Evolutionary conservation across 2,329 filamentous ascomycete genomes (phyloP).

Genomic region (Trichoderma sp.): DNA sequence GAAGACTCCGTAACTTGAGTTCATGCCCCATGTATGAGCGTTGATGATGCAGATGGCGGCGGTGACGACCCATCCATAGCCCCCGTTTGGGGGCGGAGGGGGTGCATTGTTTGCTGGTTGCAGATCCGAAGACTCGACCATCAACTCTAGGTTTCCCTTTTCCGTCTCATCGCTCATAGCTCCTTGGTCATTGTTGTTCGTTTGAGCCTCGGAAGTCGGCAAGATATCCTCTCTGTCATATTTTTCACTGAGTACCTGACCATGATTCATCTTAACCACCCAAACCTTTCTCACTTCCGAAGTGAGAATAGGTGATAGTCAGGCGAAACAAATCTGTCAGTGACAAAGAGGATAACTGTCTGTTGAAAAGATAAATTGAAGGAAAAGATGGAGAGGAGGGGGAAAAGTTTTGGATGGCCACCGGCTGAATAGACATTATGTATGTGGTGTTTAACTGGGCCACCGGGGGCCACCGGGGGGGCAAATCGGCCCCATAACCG

Average conservation of each 20-base stretch:
- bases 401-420: background rate
- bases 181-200: background rate
- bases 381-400: background rate
- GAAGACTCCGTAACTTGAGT: slow-evolving; percentile 52
- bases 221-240: background rate
- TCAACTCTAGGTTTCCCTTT: background rate
- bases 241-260: background rate
- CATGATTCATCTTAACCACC: background rate
- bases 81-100: slow-evolving; percentile 53
- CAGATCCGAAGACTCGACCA: background rate
- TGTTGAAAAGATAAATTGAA: background rate
- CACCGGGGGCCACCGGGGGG: background rate
- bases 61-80: slow-evolving; percentile 52
- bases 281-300: background rate
- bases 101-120: slow-evolving; percentile 17
- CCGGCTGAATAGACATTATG: background rate
- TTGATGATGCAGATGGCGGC: slow-evolving; percentile 52
- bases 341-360: background rate
- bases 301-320: background rate
- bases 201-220: background rate
- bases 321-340: background rate
- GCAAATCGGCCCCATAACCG: background rate
- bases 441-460: background rate
- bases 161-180: background rate
- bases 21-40: slow-evolving; percentile 73